phyloP scores from a whole-genome alignment of 2,329 filamentous ascomycete genomes.

The Penicillium palitans region DNA sequence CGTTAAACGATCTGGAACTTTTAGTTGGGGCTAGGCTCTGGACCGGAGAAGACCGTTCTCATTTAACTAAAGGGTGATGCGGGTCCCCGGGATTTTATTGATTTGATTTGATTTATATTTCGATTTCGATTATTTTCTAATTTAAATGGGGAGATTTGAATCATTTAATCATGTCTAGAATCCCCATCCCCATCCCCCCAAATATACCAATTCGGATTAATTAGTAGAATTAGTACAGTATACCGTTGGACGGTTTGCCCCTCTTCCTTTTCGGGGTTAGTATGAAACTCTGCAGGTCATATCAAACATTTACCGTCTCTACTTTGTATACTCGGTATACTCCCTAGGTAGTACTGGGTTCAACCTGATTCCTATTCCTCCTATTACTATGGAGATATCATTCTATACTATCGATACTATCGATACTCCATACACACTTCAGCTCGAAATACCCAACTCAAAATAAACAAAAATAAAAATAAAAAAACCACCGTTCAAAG shows the following conservation, averaged over 20 bases:
- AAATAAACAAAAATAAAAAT: background rate
- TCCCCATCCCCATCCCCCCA: no score
- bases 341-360: no score
- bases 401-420: no score
- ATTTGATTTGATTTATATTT: background rate
- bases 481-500: background rate
- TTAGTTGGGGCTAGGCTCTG: slow-evolving; percentile 26
- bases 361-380: no score
- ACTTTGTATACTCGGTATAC: background rate
- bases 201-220: background rate
- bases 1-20: slow-evolving; percentile 24
- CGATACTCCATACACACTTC: no score
- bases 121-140: background rate
- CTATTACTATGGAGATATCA: no score
- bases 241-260: background rate
- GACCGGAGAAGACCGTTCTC: slow-evolving; percentile 22
- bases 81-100: slow-evolving; percentile 14
- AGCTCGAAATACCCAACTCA: no score
- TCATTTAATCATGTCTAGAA: no score
- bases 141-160: no score
- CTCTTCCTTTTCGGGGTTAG: slow-evolving; percentile 15
- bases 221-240: background rate
- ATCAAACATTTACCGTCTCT: background rate
- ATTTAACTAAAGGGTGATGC: slow-evolving; percentile 28
- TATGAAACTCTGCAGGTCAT: slow-evolving; percentile 5